These are phyloP conservation scores for Thelonectria blattea DNA, from an alignment of 2,329 filamentous ascomycete genomes.

Conservation along the genomic window DNA sequence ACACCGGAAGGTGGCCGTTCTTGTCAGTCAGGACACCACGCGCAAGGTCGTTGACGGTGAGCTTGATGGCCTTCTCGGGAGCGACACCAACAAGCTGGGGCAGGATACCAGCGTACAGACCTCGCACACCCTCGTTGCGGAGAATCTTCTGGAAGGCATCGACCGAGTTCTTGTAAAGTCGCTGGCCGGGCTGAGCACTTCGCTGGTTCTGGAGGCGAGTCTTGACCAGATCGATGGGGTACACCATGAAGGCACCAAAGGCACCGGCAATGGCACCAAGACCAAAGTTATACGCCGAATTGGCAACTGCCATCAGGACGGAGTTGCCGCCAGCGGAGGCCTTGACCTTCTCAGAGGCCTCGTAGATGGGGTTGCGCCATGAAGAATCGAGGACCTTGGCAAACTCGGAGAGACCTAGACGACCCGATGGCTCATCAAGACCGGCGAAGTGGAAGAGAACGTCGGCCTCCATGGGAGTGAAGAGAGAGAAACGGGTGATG, in stretches of 20 bases:
- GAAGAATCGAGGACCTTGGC: conserved; percentile 93
- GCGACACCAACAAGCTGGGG: conserved; percentile 97
- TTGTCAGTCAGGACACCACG: conserved; percentile 78
- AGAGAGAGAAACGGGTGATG: conserved; percentile 91
- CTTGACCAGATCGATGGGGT: conserved; percentile 98
- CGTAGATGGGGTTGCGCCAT: conserved; percentile 73
- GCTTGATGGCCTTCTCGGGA: conserved; percentile 99
- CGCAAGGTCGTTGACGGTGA: conserved; percentile 96
- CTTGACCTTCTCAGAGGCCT: conserved; percentile 56
- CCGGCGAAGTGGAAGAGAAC: conserved; percentile 98
- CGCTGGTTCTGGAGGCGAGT: conserved; percentile 98
- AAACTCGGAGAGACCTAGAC: conserved; percentile 83
- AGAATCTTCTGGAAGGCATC: conserved; percentile 95
- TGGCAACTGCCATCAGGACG: conserved; percentile 63
- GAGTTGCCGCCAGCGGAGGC: conserved; percentile 35
- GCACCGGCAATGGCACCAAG: conserved; percentile 91
- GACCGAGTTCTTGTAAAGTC: conserved; percentile 94
- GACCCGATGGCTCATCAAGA: conserved; percentile 85
- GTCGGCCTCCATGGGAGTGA: conserved; percentile 98
- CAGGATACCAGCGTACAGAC: conserved; percentile 91
- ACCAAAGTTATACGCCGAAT: conserved; percentile 88
- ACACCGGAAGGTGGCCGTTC: conserved; percentile 73
- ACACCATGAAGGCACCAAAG: conserved; percentile 99
- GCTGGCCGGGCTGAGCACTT: conserved; percentile 78
- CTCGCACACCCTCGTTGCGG: conserved; percentile 86